Base-by-base conservation (phyloP, 176 grass and related monocot genomes). In the Carex cristatella region DNA sequence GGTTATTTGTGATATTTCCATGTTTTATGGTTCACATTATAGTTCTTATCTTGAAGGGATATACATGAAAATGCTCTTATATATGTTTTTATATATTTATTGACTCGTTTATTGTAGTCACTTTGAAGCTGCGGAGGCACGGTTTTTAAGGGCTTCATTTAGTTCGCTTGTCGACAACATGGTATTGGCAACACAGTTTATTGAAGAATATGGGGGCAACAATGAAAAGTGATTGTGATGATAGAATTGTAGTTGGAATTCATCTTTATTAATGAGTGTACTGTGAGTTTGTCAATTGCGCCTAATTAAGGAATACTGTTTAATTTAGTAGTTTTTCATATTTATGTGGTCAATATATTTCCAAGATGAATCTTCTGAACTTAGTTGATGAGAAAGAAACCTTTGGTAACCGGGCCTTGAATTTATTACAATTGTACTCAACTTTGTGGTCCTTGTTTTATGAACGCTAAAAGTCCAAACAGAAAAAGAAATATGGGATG, bases 71-170 rank as follows among this genome's bases (percentile, higher is more conserved):
- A 74, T 53, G 44, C 3, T 74, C 9, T 54, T 77, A 33, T 28
- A 11, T 10, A 68, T 69, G 14, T 85, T 11, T 4, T 80, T 80
- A 5, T 53, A 28, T 49, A 81, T 83, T 27, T 33, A 68, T 80
- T 71, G 12, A 51, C 82, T 12, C 66, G 13, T 75, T 63, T 71
- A 18, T 48, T 85, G 72, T 23, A 92, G 95, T 56, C 86, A 93
- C 46, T 93, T 98, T 13, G 91, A 94, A 85, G 91, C 95, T n/a
- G 88, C 86, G 55, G 95, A 98, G 83, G 89, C 95, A 31, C 87
- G 92, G 28, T 93, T 98, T 77, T 86, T 98, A 1, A 87, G 91
- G 58, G 92, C 95, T 84, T 94, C 91, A 0, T 98, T 93, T 81
- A 93, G 92, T 23, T 75, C 89, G 11, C 92, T 98, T 67, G 89